phyloP scores from a whole-genome alignment of 176 grass and related monocot genomes.

The Chrysopogon serrulatus region DNA sequence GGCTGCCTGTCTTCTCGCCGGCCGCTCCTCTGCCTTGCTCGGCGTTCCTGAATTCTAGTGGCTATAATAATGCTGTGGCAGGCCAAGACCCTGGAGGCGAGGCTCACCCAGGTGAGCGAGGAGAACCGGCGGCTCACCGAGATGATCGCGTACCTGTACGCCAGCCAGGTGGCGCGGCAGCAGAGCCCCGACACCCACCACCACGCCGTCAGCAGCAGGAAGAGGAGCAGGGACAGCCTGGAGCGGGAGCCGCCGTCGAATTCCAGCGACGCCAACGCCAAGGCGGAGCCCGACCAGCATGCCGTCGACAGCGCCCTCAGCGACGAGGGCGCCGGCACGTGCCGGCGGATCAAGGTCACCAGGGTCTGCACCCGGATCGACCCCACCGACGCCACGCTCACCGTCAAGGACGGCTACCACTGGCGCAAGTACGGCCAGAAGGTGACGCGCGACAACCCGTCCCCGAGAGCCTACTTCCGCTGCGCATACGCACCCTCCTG shows the following conservation, averaged over 20 bases:
- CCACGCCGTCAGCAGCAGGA: slow-evolving; percentile 12
- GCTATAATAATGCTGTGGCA: not conserved
- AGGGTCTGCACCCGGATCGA: slow-evolving; percentile 46
- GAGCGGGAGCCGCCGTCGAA: slow-evolving; percentile 8
- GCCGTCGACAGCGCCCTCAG: slow-evolving; percentile 18
- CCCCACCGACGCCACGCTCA: slow-evolving; percentile 54
- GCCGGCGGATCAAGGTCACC: slow-evolving; percentile 42
- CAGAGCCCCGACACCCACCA: not conserved
- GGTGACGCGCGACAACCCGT: slow-evolving; percentile 89
- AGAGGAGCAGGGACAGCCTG: slow-evolving; percentile 38
- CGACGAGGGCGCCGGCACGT: slow-evolving; percentile 31
- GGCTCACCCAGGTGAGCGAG: slow-evolving; percentile 51
- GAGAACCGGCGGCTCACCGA: slow-evolving; percentile 65
- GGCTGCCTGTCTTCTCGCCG: not conserved
- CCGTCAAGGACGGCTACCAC: slow-evolving; percentile 83
- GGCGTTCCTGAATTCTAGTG: not conserved
- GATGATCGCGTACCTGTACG: slow-evolving; percentile 30
- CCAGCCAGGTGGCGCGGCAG: slow-evolving; percentile 7
- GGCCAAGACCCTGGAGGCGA: slow-evolving; percentile 38
- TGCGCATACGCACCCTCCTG: slow-evolving; percentile 87
- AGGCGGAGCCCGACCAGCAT: not conserved
- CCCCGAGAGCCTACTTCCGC: slow-evolving; percentile 79
- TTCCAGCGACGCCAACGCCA: not conserved
- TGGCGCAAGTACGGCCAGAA: slow-evolving; percentile 99
- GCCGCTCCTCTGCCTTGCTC: not conserved